Evolutionary conservation across 768 basidiomycete species (phyloP).

Genomic region (Auriscalpium vulgare): DNA sequence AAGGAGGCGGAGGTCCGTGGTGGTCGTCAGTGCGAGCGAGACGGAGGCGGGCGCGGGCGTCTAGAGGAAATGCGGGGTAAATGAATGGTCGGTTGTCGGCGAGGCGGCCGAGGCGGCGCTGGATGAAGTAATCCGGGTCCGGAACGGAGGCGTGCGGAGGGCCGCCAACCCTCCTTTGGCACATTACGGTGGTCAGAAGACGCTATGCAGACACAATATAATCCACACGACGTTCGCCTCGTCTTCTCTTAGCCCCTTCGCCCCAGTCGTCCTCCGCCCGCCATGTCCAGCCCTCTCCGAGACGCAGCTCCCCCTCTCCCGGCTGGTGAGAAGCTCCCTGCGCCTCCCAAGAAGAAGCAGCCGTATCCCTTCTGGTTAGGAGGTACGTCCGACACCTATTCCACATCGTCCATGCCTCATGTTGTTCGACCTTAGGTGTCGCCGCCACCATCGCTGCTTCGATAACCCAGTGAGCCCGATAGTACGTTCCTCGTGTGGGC

Average conservation of each 20-base stretch:
- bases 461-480: conserved; percentile 61
- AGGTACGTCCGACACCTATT: conserved; percentile 33
- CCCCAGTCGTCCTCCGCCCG: background rate
- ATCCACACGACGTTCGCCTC: no score
- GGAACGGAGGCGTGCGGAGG: no score
- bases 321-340: background rate
- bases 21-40: no score
- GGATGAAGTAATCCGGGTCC: no score
- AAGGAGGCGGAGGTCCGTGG: no score
- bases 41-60: no score
- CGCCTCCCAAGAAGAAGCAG: conserved; percentile 37
- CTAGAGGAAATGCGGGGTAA: no score
- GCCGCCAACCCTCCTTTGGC: no score
- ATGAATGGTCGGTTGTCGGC: no score
- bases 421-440: conserved; percentile 34
- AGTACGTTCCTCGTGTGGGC: background rate
- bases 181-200: no score
- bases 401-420: conserved; percentile 3
- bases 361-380: conserved; percentile 86
- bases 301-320: conserved; percentile 9
- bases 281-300: conserved; percentile 5
- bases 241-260: background rate
- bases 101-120: no score
- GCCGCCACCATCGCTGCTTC: conserved; percentile 87
- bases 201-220: no score